phyloP scores from a whole-genome alignment of 202 grass and related monocot genomes.

The Musa balbisiana region DNA sequence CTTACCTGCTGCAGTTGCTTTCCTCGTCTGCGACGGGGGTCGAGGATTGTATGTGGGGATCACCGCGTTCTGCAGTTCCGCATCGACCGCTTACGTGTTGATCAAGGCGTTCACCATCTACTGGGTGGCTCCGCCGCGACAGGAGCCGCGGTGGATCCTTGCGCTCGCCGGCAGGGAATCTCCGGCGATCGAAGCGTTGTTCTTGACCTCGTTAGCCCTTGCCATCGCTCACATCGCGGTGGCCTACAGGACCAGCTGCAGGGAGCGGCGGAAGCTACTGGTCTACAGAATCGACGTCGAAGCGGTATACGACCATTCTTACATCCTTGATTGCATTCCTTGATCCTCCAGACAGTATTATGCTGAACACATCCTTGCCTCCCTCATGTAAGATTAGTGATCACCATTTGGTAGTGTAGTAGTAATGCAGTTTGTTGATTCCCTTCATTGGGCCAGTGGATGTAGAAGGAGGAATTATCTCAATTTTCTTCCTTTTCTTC shows the following conservation, averaged over 20 bases:
- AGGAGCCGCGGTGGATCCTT: neutral
- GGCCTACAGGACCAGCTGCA: slow-evolving; percentile 17
- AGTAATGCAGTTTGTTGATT: too few species aligned
- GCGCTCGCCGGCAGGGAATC: neutral
- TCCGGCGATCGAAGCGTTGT: slow-evolving; percentile 2
- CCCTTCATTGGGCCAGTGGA: too few species aligned
- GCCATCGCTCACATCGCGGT: slow-evolving; percentile 14
- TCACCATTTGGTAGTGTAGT: too few species aligned
- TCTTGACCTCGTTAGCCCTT: slow-evolving; percentile 11
- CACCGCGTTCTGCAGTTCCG: slow-evolving; percentile 44
- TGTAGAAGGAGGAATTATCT: too few species aligned
- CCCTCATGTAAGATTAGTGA: too few species aligned
- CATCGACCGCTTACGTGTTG: slow-evolving; percentile 53
- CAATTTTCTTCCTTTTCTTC: too few species aligned
- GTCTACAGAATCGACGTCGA: slow-evolving; percentile 25
- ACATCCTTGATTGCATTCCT: neutral
- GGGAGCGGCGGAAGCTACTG: slow-evolving; percentile 24
- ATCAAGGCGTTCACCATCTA: slow-evolving; percentile 48
- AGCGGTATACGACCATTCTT: neutral
- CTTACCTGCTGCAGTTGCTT: slow-evolving; percentile 38
- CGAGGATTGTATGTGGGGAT: slow-evolving; percentile 58
- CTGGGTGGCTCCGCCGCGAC: neutral
- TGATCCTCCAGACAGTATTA: too few species aligned
- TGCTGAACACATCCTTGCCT: too few species aligned
- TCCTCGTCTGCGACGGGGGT: slow-evolving; percentile 38